phyloP scores from a whole-genome alignment of 805 yeast genomes.

The Yarrowia keelungensis region DNA sequence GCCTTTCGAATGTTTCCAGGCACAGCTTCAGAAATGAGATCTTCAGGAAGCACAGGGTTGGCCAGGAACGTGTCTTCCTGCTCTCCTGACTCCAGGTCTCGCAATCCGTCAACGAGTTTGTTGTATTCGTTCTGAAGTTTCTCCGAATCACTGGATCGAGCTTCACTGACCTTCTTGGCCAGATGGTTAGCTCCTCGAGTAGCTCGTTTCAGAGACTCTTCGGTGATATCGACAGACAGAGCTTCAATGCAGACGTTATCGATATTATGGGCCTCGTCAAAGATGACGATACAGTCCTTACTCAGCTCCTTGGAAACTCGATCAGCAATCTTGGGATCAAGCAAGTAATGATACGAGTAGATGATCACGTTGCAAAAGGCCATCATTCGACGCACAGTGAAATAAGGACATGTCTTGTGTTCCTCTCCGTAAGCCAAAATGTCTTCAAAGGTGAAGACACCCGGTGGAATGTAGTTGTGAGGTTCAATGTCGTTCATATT shows the following conservation, averaged over 20 bases:
- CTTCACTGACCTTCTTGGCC: slow-evolving; percentile 81
- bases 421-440: slow-evolving; percentile 77
- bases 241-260: slow-evolving; percentile 99
- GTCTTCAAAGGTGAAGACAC: slow-evolving; percentile 93
- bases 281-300: slow-evolving; percentile 90
- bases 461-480: slow-evolving; percentile 85
- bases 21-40: slow-evolving; percentile 86
- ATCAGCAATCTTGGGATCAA: slow-evolving; percentile 97
- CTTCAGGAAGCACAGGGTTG: slow-evolving; percentile 86
- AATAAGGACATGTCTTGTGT: slow-evolving; percentile 90
- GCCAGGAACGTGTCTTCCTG: slow-evolving; percentile 76
- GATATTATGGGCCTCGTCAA: slow-evolving; percentile 98
- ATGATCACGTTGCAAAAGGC: slow-evolving; percentile 88
- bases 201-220: slow-evolving; percentile 85
- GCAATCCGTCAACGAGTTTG: slow-evolving; percentile 84
- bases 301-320: slow-evolving; percentile 91
- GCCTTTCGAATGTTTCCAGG: slow-evolving; percentile 98
- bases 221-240: slow-evolving; percentile 87
- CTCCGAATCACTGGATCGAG: slow-evolving; percentile 80
- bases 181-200: slow-evolving; percentile 83
- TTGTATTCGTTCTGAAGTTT: slow-evolving; percentile 90
- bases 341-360: slow-evolving; percentile 92
- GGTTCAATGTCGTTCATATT: slow-evolving; percentile 86
- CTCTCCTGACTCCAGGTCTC: slow-evolving; percentile 74
- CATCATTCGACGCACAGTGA: slow-evolving; percentile 97